Base-by-base conservation (phyloP, 169 alveolate genomes). In the Cryptosporidium xiaoi region DNA sequence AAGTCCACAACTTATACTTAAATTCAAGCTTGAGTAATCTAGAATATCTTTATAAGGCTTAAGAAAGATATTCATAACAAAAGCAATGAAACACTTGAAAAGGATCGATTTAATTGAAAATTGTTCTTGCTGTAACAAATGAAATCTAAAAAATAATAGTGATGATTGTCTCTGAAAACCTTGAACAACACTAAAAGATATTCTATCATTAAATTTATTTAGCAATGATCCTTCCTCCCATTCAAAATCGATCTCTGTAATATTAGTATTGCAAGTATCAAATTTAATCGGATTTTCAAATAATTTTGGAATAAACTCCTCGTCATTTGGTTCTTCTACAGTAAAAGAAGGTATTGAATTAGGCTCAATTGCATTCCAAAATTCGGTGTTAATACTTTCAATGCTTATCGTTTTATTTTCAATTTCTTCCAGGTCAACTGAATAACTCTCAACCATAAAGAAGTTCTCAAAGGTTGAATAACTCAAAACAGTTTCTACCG, bases 391-490 rank as follows among this genome's bases (percentile, higher is more conserved):
- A 50, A 69, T 51, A 69, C 53, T 24, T 15, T 67, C 82, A 48
- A 67, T 67, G n/a, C 53, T 64, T 27, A 69, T 29, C 1, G 66
- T 31, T 10, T 69, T 29, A 20, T 69, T 69, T 15, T 53, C 34
- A 13, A 53, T 13, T n/a, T 53, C 55, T 8, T 69, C 83, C 0
- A 33, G 13, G 16, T 18, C 3, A 2, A n/a, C 51, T 51, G 24
- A 13, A 56, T 8, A 53, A 55, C 53, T 69, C 18, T 53, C 51
- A 34, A 69, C 60, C 50, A 69, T 51, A 46, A 69, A 69, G 44
- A 69, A 69, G 66, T 69, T 44, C 2, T 69, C 83, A 53, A 69
- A 69, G n/a, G 83, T 51, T 34, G 83, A 34, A n/a, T 50, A 69
- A 24, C 83, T 34, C 68, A 69, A 33, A 53, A 69, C 55, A 0